Percentiles rank a stretch among this genome's conserved stretches.
Conservation (phyloP, 441 rosid species). For the Pelargonium citronellum region DNA sequence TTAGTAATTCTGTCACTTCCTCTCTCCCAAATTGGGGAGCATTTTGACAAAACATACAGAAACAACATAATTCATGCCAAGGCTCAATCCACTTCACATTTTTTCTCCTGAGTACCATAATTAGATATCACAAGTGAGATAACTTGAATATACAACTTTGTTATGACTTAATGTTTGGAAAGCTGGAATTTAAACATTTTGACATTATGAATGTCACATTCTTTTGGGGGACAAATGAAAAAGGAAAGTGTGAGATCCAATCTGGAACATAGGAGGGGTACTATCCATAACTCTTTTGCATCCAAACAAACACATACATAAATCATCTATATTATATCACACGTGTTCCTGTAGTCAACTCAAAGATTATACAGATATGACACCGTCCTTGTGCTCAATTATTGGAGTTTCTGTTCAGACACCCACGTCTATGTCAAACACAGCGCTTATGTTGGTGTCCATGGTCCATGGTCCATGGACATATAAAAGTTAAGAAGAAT, state of each 20-base stretch:
- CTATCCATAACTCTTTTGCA: background rate
- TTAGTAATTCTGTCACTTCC: no score
- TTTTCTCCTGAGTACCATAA: no score
- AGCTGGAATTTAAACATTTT: constrained; percentile 2
- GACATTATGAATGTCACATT: background rate
- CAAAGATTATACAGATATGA: background rate
- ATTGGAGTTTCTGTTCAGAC: background rate
- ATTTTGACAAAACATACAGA: no score
- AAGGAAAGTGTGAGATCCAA: constrained; percentile 5
- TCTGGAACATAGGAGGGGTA: background rate
- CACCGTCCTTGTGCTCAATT: background rate
- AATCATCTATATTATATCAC: background rate
- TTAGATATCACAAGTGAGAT: no score
- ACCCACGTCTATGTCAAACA: background rate
- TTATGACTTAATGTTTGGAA: constrained; percentile 3
- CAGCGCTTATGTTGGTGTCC: background rate
- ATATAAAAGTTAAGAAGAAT: background rate
- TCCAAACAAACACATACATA: constrained; percentile 5
- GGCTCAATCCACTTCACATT: no score
- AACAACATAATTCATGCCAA: no score
- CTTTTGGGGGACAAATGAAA: background rate
- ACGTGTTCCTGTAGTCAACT: background rate
- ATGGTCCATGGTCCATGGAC: background rate
- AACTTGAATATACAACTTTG: background rate
- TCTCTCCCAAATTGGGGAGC: no score